Conservation (phyloP, 2,329 filamentous ascomycete species). For the Purpureocillium takamizusanense region DNA sequence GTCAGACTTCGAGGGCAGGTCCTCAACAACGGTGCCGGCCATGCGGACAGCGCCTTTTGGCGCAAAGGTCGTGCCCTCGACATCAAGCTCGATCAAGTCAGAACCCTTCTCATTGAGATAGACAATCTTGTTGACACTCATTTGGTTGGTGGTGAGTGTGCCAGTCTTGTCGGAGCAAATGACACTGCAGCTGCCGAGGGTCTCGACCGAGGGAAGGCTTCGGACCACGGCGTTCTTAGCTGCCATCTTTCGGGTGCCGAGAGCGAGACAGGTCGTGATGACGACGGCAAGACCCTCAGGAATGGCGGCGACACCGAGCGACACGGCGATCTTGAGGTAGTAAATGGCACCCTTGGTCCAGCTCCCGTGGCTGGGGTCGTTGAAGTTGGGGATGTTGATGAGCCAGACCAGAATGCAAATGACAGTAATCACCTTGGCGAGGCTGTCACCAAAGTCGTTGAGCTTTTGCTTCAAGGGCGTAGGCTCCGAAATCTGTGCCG, state of each 20-base stretch:
- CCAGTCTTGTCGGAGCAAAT: conserved; percentile 99
- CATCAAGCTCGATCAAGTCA: conserved; percentile 74
- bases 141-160: conserved; percentile 96
- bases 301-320: conserved; percentile 93
- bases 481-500: conserved; percentile 92
- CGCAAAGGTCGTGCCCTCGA: conserved; percentile 88
- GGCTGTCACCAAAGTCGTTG: conserved; percentile 91
- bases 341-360: conserved; percentile 98
- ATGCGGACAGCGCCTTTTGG: conserved; percentile 67
- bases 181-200: conserved; percentile 95
- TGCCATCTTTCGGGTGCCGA: conserved; percentile 97
- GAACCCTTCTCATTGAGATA: conserved; percentile 67
- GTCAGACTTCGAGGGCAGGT: conserved; percentile 61
- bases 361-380: conserved; percentile 82
- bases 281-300: conserved; percentile 96
- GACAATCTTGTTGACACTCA: conserved; percentile 93
- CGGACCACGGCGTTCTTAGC: conserved; percentile 96
- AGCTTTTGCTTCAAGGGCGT: conserved; percentile 98
- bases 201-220: conserved; percentile 93
- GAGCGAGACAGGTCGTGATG: conserved; percentile 94
- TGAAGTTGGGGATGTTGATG: conserved; percentile 97
- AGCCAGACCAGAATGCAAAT: conserved; percentile 97
- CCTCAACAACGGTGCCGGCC: conserved; percentile 57
- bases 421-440: conserved; percentile 96
- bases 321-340: conserved; percentile 98